phyloP scores from a whole-genome alignment of 1,139 yeast genomes.

The Sugiyamaella novakii region DNA sequence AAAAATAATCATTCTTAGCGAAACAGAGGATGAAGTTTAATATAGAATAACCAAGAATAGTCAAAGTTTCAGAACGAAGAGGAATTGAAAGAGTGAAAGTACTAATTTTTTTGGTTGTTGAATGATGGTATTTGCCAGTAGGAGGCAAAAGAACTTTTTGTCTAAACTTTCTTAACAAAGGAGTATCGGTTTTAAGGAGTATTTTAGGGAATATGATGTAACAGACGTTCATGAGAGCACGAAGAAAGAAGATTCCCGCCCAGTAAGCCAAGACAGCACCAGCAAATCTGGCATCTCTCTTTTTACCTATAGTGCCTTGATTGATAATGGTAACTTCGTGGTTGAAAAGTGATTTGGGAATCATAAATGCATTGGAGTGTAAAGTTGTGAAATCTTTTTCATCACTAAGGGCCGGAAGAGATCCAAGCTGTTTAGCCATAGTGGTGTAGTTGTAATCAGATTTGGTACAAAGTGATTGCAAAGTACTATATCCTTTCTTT shows the following conservation, averaged over 20 bases:
- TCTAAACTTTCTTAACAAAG: conserved; percentile 45
- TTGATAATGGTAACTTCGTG: conserved; percentile 7
- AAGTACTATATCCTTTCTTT: conserved; percentile 11
- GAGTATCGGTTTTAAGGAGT: conserved; percentile 40
- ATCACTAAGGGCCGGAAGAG: conserved; percentile 2
- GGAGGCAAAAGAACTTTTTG: conserved; percentile 54
- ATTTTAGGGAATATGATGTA: conserved; percentile 40
- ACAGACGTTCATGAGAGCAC: conserved; percentile 23
- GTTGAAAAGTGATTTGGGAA: conserved; percentile 13
- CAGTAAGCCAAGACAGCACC: conserved; percentile 32
- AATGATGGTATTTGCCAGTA: conserved; percentile 48
- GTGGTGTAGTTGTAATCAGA: conserved; percentile 10
- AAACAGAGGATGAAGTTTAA: conserved; percentile 47
- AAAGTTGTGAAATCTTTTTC: conserved; percentile 9
- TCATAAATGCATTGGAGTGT: conserved; percentile 16
- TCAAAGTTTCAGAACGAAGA: conserved; percentile 57
- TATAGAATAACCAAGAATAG: conserved; percentile 50
- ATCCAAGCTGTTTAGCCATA: conserved; percentile 2
- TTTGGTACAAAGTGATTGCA: conserved; percentile 11
- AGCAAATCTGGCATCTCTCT: conserved; percentile 12
- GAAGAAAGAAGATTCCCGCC: conserved; percentile 37
- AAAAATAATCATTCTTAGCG: conserved; percentile 46
- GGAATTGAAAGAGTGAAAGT: conserved; percentile 52
- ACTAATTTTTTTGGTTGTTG: conserved; percentile 41
- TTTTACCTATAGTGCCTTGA: conserved; percentile 1